These are phyloP conservation scores for Schizochytrium sp. DNA, from an alignment of 108 stramenopile genomes.

Conservation along the genomic window DNA sequence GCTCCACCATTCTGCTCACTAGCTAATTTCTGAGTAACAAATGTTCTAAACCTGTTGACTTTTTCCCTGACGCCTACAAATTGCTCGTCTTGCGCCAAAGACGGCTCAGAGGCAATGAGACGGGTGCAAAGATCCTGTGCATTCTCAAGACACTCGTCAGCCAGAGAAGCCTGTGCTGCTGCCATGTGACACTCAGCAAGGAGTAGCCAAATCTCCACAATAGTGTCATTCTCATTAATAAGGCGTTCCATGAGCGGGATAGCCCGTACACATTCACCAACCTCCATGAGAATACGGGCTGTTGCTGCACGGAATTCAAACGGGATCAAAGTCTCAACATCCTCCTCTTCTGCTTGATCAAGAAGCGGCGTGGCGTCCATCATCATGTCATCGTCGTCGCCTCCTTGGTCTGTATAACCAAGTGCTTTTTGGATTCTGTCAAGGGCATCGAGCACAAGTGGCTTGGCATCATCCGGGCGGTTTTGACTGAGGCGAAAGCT, in stretches of 20 bases:
- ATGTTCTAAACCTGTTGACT: neutral
- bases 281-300: constrained; percentile 44
- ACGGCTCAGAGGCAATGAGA: constrained; percentile 8
- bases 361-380: constrained; percentile 11
- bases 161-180: neutral
- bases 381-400: constrained; percentile 39
- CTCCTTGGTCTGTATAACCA: neutral
- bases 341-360: constrained; percentile 28
- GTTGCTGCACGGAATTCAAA: constrained; percentile 50
- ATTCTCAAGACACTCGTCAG: constrained; percentile 40
- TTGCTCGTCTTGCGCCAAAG: constrained; percentile 6
- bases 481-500: constrained; percentile 36
- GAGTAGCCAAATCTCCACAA: constrained; percentile 43
- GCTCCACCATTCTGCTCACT: no score
- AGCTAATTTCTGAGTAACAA: neutral
- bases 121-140: neutral
- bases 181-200: constrained; percentile 51
- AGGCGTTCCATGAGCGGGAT: constrained; percentile 37
- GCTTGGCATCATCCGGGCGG: constrained; percentile 20
- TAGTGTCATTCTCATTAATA: constrained; percentile 31
- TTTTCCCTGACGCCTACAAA: constrained; percentile 20
- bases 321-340: constrained; percentile 34
- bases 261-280: constrained; percentile 41
- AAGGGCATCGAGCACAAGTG: neutral
- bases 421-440: neutral